These are phyloP conservation scores for Nothophoma quercina DNA, from an alignment of 2,329 filamentous ascomycete species.

Conservation along the genomic window DNA sequence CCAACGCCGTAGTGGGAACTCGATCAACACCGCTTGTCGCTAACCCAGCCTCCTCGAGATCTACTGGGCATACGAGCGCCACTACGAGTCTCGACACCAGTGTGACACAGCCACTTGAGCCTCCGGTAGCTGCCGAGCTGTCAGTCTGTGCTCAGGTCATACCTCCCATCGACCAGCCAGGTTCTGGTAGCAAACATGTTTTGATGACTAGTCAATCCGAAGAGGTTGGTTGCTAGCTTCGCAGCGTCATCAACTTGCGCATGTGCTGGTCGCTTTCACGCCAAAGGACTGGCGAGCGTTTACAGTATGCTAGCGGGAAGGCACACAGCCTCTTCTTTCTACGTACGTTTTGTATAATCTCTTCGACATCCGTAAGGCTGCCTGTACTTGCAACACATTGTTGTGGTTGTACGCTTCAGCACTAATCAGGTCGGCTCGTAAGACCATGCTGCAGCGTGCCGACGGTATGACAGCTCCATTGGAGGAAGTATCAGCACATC, in stretches of 20 bases:
- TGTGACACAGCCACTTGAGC: constrained; percentile 18
- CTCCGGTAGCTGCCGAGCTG: constrained; percentile 14
- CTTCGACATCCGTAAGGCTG: not conserved
- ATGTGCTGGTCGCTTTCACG: not conserved
- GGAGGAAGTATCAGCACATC: not conserved
- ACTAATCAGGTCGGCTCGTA: not conserved
- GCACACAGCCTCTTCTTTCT: not conserved
- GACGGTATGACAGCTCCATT: constrained; percentile 2
- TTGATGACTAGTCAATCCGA: not conserved
- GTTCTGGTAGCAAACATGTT: constrained; percentile 2
- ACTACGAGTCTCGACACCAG: constrained; percentile 14
- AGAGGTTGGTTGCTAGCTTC: not conserved
- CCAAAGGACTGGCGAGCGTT: not conserved
- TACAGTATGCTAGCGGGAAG: not conserved
- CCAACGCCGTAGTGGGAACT: constrained; percentile 27
- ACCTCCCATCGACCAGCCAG: not conserved
- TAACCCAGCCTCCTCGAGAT: constrained; percentile 30
- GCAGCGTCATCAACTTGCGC: not conserved
- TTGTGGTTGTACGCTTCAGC: not conserved
- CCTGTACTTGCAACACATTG: not conserved
- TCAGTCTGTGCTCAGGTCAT: constrained; percentile 3
- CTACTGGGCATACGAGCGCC: constrained; percentile 20
- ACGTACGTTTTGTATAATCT: not conserved
- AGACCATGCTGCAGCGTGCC: constrained; percentile 6
- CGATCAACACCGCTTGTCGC: constrained; percentile 28